A percentile compares a stretch with the other conserved stretches of the same genome.
Evolutionary conservation across 257 asterid genomes (phyloP).

Genomic region (Scutellaria galericulata): DNA sequence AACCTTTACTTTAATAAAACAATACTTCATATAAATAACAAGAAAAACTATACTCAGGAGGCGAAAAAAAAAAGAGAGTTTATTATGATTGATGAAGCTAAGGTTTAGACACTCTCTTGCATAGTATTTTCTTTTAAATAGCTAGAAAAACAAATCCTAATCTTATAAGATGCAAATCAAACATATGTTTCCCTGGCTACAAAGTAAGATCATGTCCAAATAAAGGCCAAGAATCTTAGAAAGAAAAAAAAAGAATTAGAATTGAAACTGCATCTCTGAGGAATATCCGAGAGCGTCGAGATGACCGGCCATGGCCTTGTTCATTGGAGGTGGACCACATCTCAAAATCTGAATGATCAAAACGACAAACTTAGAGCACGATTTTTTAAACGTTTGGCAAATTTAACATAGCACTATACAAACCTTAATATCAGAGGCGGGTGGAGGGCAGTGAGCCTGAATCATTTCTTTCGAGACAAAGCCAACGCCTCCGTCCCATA

Average conservation of each 20-base stretch:
- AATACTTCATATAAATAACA: neutral
- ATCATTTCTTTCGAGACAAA: conserved; percentile 91
- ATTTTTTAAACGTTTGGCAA: neutral
- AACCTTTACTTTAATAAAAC: neutral
- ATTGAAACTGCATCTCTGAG: conserved; percentile 85
- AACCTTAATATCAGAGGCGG: conserved; percentile 88
- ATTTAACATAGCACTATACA: neutral
- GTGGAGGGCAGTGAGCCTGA: conserved; percentile 82
- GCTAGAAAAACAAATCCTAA: conserved; percentile 7
- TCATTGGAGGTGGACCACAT: conserved; percentile 99
- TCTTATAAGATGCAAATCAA: conserved; percentile 23
- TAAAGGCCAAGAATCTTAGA: neutral
- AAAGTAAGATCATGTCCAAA: conserved; percentile 19
- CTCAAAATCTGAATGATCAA: conserved; percentile 65
- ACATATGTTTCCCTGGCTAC: neutral
- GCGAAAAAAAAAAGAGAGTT: neutral
- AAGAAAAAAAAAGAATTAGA: conserved; percentile 38
- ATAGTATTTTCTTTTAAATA: neutral
- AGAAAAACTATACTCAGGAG: too few species aligned
- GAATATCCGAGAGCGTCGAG: conserved; percentile 83
- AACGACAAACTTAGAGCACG: conserved; percentile 11
- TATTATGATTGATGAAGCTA: neutral
- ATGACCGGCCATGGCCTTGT: conserved; percentile 95
- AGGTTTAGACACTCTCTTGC: neutral
- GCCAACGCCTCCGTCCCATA: conserved; percentile 94